phyloP scores from a whole-genome alignment of 768 basidiomycete genomes.

The Omphalotus guepiniiformis region DNA sequence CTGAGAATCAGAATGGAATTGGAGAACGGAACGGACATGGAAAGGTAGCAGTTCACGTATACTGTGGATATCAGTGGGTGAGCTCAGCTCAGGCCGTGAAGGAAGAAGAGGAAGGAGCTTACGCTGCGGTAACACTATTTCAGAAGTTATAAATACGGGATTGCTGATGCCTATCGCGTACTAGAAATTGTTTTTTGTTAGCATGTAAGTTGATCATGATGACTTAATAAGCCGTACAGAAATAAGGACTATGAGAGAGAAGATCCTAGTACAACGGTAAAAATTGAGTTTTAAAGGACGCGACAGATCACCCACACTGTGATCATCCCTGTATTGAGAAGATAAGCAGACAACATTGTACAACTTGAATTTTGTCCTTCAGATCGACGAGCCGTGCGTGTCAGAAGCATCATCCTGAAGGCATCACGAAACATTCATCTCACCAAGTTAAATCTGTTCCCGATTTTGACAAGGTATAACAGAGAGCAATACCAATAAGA shows the following conservation, averaged over 20 bases:
- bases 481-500: neutral
- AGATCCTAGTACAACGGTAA: neutral
- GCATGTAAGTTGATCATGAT: neutral
- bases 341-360: constrained; percentile 2
- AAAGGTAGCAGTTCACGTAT: constrained; percentile 5
- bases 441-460: constrained; percentile 2
- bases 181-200: neutral
- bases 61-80: constrained; percentile 1
- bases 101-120: neutral
- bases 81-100: neutral
- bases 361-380: constrained; percentile 4
- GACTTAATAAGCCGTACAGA: neutral
- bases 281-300: neutral
- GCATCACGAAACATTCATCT: neutral
- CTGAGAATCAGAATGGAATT: no score
- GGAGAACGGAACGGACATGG: neutral
- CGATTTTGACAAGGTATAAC: constrained; percentile 2
- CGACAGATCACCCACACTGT: neutral
- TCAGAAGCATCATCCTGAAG: neutral
- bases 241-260: constrained; percentile 3
- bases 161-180: neutral
- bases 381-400: no score
- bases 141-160: neutral
- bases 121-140: constrained; percentile 1
- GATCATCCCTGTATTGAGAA: constrained; percentile 4